Base-by-base conservation (phyloP, 768 basidiomycete genomes). In the Rickenella mellea region DNA sequence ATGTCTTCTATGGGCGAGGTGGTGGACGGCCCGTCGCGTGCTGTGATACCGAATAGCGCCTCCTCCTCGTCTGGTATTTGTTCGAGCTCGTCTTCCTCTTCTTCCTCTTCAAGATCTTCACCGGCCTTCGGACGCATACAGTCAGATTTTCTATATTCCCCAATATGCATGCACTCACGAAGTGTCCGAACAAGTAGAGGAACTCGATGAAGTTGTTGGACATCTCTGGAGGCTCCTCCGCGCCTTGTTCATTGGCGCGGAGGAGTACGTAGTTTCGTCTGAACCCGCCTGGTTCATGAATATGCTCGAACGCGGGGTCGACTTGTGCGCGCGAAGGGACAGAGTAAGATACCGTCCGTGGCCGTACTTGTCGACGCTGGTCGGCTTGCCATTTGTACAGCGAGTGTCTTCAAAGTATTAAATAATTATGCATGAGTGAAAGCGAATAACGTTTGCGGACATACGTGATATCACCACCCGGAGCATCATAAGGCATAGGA, bases 351-450 rank as follows among this genome's bases (percentile, higher is more conserved):
- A 75, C 71, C n/a, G 83, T 67, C 28, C 87, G 81, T 14, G 73
- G 67, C 30, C 87, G 76, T 14, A 66, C 69, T 45, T 75, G 70
- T 43, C 80, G 74, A 20, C 71, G 73, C 42, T 80, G 77, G 51
- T 85, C 83, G 12, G 78, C 70, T 48, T 92, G 84, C 85, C 91
- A 98, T 63, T 96, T 97, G 69, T 96, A 98, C 29, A 98, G 84
- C 48, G 82, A 82, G 55, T 94, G 91, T 14, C 84, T 86, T 48
- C n/a, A 44, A 37, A 47, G 33, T 22, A 40, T 42, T 48, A 8
- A 38, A 42, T 40, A 44, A 39, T 33, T 33, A 29, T 27, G 19
- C 31, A 21, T 8, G 33, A 45, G 33, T 27, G 29, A 28, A 40
- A 49, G 42, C 20, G 27, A 39, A n/a, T 21, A 27, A n/a, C n/a